A percentile compares a stretch with the other conserved stretches of the same genome.
Evolutionary conservation across 345 rosid genomes (phyloP).

Genomic region (Aquilaria malaccensis): DNA sequence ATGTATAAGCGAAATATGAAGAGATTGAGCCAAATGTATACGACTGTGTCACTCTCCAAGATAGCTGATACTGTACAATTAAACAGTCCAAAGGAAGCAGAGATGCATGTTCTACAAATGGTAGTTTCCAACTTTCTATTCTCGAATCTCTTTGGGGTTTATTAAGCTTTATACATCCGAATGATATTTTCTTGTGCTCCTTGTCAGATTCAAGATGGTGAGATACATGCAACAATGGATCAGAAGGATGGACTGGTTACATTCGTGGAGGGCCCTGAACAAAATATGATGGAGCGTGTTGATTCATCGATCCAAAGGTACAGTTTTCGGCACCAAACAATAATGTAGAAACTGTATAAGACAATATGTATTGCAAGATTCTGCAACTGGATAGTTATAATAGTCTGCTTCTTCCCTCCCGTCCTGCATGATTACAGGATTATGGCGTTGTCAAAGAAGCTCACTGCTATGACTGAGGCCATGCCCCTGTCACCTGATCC

Average conservation of each 20-base stretch:
- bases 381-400: too few species aligned
- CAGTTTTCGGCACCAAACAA: neutral
- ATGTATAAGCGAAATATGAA: slow-evolving; percentile 92
- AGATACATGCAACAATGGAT: slow-evolving; percentile 92
- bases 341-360: too few species aligned
- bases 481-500: slow-evolving; percentile 14
- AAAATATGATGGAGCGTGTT: slow-evolving; percentile 72
- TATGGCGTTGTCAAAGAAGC: slow-evolving; percentile 78
- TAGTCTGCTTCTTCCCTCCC: neutral
- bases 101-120: slow-evolving; percentile 99
- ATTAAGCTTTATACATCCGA: neutral
- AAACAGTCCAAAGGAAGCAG: slow-evolving; percentile 78
- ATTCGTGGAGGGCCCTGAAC: slow-evolving; percentile 96
- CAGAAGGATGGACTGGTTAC: slow-evolving; percentile 99
- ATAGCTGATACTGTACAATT: slow-evolving; percentile 82
- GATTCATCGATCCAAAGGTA: slow-evolving; percentile 93
- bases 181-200: slow-evolving; percentile 6
- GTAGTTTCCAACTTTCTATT: slow-evolving; percentile 23
- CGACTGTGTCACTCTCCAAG: slow-evolving; percentile 90
- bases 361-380: too few species aligned
- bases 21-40: slow-evolving; percentile 87
- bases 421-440: slow-evolving; percentile 35
- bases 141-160: too few species aligned
- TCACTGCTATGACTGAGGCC: slow-evolving; percentile 65
- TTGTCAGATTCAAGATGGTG: slow-evolving; percentile 87